Evolutionary conservation across 352 stramenopile species (phyloP).

Genomic region (Pythium periplocum): DNA sequence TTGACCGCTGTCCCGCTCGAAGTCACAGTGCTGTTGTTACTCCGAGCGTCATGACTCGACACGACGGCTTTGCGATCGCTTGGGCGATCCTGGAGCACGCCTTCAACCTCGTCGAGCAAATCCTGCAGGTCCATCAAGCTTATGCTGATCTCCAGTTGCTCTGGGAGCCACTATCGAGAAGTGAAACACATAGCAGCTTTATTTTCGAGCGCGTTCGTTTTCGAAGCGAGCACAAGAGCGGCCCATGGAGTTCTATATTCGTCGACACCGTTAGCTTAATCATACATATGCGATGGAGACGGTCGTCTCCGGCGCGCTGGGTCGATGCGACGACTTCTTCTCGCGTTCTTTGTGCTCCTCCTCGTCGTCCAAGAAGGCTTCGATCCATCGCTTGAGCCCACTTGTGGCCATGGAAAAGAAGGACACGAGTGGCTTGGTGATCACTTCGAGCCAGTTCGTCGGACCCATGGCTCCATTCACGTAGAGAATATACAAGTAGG

Average conservation of each 20-base stretch:
- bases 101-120: conserved; percentile 67
- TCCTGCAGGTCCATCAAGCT: conserved; percentile 62
- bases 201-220: too few species aligned
- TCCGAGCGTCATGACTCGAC: not conserved
- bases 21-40: not conserved
- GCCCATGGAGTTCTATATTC: too few species aligned
- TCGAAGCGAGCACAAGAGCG: too few species aligned
- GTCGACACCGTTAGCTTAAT: too few species aligned
- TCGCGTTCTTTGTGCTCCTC: conserved; percentile 6
- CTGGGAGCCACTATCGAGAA: too few species aligned
- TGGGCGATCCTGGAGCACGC: conserved; percentile 37
- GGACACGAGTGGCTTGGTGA: conserved; percentile 24
- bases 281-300: too few species aligned
- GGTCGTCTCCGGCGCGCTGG: too few species aligned
- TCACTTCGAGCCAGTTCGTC: conserved; percentile 53
- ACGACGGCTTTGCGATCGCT: not conserved
- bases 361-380: conserved; percentile 42
- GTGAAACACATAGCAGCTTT: too few species aligned
- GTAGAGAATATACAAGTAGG: conserved; percentile 84
- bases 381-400: conserved; percentile 56
- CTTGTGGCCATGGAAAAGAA: conserved; percentile 67
- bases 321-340: not conserved
- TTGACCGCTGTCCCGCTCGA: conserved; percentile 5
- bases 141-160: not conserved
- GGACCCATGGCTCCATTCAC: conserved; percentile 68